Evolutionary conservation across 2,329 filamentous ascomycete genomes (phyloP), one percentile per base, ranked within the genome.

Genomic region (Seiridium cupressi): DNA sequence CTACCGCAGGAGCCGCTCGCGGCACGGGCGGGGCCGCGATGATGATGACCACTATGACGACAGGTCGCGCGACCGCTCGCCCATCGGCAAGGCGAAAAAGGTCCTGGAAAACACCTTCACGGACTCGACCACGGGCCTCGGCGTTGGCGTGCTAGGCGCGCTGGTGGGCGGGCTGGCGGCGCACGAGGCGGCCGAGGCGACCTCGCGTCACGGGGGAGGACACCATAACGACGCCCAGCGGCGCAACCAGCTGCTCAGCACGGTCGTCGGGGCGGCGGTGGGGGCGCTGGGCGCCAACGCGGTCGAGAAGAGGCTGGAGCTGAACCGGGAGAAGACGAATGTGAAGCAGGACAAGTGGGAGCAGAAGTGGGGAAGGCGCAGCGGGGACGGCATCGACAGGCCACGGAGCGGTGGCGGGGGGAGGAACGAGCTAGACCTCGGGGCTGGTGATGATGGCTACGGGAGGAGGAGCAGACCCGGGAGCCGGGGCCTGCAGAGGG

Each of bases 151-250:
- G 7, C 69, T 85, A 3, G 83, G 83, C 13, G 83, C 83, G 31
- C 74, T 85, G 1, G 78, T 84, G 1, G 83, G 83, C 42, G 83
- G 83, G 3, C 69, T 84, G 8, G 81, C 81, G n/a, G 82, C 79
- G 13, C 75, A 79, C 35, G 79, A 83, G 65, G 80, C 76, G 1
- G 76, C 75, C 49, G 79, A 81, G 38, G 76, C 75, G 5, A 73
- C 74, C n/a, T 69, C 67, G 55, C 68, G 70, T 32, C 68, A 73
- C 53, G 68, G 67, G 32, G 68, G 62, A 35, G 62, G 68, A 6
- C 63, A 64, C 51, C 60, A 65, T 3, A 66, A 72, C 38, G 70
- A 70, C 49, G 62, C 71, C 4, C 64, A 69, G 36, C 72, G 71
- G 40, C 72, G 72, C 55, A 72, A 72, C 55, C 72, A 72, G 57